Percentiles rank a stretch among this genome's conserved stretches.
These are phyloP conservation scores for Nakazawaea laoshanensis DNA, from an alignment of 805 yeast species.

Conservation along the genomic window DNA sequence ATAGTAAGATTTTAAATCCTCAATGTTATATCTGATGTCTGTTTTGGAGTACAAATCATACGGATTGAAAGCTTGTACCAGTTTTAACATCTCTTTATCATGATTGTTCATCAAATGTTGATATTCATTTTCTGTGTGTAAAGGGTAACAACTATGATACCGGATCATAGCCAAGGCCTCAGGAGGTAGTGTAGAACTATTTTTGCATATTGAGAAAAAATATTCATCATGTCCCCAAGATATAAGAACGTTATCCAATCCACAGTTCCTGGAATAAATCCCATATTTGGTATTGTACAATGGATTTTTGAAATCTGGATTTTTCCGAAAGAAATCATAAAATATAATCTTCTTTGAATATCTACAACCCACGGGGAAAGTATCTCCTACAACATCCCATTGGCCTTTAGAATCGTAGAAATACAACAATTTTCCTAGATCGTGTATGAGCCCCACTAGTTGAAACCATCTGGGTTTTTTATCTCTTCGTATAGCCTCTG, in stretches of 20 bases:
- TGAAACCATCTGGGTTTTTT: constrained; percentile 72
- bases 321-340: constrained; percentile 48
- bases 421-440: constrained; percentile 59
- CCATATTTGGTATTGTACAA: constrained; percentile 60
- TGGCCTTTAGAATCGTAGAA: constrained; percentile 68
- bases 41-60: constrained; percentile 63
- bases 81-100: constrained; percentile 51
- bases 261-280: constrained; percentile 55
- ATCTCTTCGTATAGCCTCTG: constrained; percentile 63
- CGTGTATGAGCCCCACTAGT: constrained; percentile 64
- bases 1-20: constrained; percentile 49
- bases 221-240: constrained; percentile 80
- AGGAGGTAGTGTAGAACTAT: constrained; percentile 52
- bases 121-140: constrained; percentile 69
- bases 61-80: constrained; percentile 59
- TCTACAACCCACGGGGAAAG: constrained; percentile 68
- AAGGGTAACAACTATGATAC: constrained; percentile 69
- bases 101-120: constrained; percentile 54
- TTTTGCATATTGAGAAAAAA: constrained; percentile 64
- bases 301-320: constrained; percentile 57
- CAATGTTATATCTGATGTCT: constrained; percentile 38
- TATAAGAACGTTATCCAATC: constrained; percentile 60
- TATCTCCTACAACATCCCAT: constrained; percentile 79
- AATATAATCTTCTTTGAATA: constrained; percentile 52
- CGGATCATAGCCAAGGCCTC: constrained; percentile 69